phyloP scores from a whole-genome alignment of 2,329 filamentous ascomycete species.

The Chaetomium strumarium region DNA sequence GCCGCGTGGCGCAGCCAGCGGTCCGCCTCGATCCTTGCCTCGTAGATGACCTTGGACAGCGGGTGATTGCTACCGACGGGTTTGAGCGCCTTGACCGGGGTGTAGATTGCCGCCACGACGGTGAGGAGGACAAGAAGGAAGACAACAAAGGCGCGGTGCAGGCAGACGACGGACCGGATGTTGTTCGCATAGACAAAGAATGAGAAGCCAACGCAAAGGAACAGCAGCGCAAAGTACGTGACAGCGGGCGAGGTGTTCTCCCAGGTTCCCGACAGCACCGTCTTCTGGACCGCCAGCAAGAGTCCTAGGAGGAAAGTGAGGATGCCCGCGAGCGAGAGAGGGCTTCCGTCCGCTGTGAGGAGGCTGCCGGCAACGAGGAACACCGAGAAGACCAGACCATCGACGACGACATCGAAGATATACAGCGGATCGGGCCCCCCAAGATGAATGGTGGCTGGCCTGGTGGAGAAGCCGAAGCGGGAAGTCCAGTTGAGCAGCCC shows the following conservation, averaged over 20 bases:
- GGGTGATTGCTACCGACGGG: conserved; percentile 38
- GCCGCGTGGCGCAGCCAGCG: conserved; percentile 45
- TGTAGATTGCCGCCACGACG: conserved; percentile 34
- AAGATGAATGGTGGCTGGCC: conserved; percentile 22
- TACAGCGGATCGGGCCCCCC: conserved; percentile 40
- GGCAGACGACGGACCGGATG: conserved; percentile 38
- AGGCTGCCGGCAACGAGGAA: conserved; percentile 41
- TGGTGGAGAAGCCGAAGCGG: conserved; percentile 26
- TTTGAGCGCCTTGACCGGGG: conserved; percentile 28
- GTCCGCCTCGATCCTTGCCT: conserved; percentile 41
- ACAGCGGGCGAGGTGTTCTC: conserved; percentile 35
- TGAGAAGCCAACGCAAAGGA: conserved; percentile 37
- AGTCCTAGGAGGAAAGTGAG: conserved; percentile 41
- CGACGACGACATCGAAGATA: conserved; percentile 43
- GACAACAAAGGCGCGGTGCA: conserved; percentile 37
- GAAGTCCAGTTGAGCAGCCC: conserved; percentile 33
- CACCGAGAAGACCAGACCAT: conserved; percentile 41
- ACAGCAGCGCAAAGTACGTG: conserved; percentile 35
- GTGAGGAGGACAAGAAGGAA: conserved; percentile 35
- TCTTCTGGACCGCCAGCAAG: conserved; percentile 32
- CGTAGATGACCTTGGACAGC: conserved; percentile 44
- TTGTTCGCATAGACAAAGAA: conserved; percentile 40
- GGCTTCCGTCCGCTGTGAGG: conserved; percentile 43
- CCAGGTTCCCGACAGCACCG: conserved; percentile 39
- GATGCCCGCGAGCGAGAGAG: conserved; percentile 37